Conservation (phyloP, 139 green algal species). For the Picochlorum costavermella region DNA sequence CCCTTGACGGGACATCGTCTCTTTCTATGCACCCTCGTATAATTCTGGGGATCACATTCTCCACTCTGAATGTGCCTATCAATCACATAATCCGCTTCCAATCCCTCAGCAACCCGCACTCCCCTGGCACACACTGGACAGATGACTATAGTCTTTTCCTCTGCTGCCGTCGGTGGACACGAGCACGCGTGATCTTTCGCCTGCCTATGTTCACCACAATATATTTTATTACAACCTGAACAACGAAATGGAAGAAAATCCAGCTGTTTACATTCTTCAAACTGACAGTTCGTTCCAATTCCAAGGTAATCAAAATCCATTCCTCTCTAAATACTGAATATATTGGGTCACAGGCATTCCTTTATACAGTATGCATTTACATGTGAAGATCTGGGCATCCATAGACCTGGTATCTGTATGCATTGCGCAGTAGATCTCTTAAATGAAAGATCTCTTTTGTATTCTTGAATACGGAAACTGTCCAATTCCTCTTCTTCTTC, state of each 20-base stretch:
- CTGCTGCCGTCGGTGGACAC: not conserved
- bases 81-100: constrained; percentile 12
- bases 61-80: not conserved
- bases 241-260: constrained; percentile 77
- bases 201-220: constrained; percentile 58
- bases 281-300: constrained; percentile 47
- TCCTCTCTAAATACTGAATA: too few relatives aligned
- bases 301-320: constrained; percentile 36
- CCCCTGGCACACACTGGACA: constrained; percentile 64
- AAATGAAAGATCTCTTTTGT: too few relatives aligned
- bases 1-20: constrained; percentile 37
- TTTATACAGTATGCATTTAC: too few relatives aligned
- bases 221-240: constrained; percentile 37
- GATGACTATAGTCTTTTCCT: constrained; percentile 37
- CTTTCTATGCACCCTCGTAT: constrained; percentile 56
- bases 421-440: too few relatives aligned
- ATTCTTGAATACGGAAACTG: too few relatives aligned
- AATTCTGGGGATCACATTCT: constrained; percentile 66
- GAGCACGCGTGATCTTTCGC: constrained; percentile 45
- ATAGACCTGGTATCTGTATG: too few relatives aligned
- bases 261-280: constrained; percentile 43
- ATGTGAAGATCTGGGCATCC: too few relatives aligned
- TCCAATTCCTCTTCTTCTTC: too few relatives aligned
- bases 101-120: constrained; percentile 6
- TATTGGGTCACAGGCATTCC: too few relatives aligned